Evolutionary conservation across 495 filamentous ascomycete genomes (phyloP).

Genomic region (Talaromyces adpressus): DNA sequence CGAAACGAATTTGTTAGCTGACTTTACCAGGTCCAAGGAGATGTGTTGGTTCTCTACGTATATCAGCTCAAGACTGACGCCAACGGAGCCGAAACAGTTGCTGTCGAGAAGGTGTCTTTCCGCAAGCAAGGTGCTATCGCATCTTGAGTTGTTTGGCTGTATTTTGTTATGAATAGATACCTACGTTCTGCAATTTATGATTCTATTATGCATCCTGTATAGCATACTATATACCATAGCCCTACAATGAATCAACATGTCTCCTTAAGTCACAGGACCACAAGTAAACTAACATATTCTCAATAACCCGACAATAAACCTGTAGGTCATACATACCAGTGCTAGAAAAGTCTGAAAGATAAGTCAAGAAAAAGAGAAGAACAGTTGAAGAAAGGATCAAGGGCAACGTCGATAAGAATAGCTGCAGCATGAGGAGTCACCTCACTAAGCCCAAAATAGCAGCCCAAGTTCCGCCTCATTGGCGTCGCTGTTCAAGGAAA

Average conservation of each 20-base stretch:
- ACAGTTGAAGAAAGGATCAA: neutral
- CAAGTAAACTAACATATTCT: neutral
- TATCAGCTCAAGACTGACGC: slow-evolving; percentile 90
- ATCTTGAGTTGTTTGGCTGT: slow-evolving; percentile 19
- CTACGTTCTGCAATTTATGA: slow-evolving; percentile 11
- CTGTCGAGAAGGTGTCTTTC: slow-evolving; percentile 96
- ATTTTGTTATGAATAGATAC: slow-evolving; percentile 24
- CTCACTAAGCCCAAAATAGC: slow-evolving; percentile 6
- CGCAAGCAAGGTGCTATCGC: slow-evolving; percentile 61
- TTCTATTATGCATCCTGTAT: neutral
- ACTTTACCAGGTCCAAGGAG: slow-evolving; percentile 77
- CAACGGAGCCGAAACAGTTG: slow-evolving; percentile 84
- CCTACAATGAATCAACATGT: neutral
- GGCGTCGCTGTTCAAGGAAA: neutral
- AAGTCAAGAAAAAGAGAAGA: neutral
- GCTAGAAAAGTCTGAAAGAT: neutral
- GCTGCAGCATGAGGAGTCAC: neutral
- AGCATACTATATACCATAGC: neutral
- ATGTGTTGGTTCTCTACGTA: slow-evolving; percentile 93
- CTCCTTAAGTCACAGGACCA: neutral
- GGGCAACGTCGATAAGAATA: neutral
- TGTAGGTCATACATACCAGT: neutral
- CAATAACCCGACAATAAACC: neutral
- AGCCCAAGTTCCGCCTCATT: slow-evolving; percentile 4
- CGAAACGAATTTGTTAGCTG: neutral